Percentiles rank a stretch among this genome's conserved stretches.
Evolutionary conservation across 495 filamentous ascomycete species (phyloP).

Genomic region (Penicillium manginii): DNA sequence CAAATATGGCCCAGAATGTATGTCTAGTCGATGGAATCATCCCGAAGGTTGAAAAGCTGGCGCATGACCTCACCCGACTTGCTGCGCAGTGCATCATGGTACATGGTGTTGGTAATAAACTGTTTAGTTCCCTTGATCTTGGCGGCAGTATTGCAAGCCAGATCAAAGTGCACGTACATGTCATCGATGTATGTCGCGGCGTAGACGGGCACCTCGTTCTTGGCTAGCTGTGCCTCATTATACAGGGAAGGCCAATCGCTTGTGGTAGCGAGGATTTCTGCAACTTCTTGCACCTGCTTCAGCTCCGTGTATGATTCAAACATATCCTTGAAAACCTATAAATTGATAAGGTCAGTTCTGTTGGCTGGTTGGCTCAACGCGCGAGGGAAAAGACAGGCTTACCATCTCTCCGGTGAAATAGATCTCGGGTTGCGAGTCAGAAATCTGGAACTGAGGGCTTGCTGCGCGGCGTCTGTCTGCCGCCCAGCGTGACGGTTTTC

Average conservation of each 20-base stretch:
- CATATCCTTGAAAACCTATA: slow-evolving; percentile 73
- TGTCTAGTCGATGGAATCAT: slow-evolving; percentile 70
- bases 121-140: slow-evolving; percentile 79
- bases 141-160: slow-evolving; percentile 71
- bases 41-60: slow-evolving; percentile 69
- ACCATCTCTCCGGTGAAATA: slow-evolving; percentile 92
- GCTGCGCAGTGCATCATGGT: slow-evolving; percentile 78
- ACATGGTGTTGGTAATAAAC: slow-evolving; percentile 82
- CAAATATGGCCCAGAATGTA: background rate
- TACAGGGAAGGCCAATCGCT: slow-evolving; percentile 78
- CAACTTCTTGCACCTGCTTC: slow-evolving; percentile 60
- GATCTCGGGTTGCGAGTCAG: slow-evolving; percentile 56
- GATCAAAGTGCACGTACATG: slow-evolving; percentile 88
- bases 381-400: no score
- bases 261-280: slow-evolving; percentile 68
- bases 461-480: slow-evolving; percentile 55
- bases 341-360: slow-evolving; percentile 8
- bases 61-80: slow-evolving; percentile 75
- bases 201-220: slow-evolving; percentile 88
- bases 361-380: background rate
- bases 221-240: slow-evolving; percentile 67
- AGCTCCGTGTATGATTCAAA: slow-evolving; percentile 79
- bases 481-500: slow-evolving; percentile 64
- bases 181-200: slow-evolving; percentile 85
- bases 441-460: slow-evolving; percentile 48